These are phyloP conservation scores for Exserohilum rostratum DNA, from an alignment of 2,329 filamentous ascomycete species.

Conservation along the genomic window DNA sequence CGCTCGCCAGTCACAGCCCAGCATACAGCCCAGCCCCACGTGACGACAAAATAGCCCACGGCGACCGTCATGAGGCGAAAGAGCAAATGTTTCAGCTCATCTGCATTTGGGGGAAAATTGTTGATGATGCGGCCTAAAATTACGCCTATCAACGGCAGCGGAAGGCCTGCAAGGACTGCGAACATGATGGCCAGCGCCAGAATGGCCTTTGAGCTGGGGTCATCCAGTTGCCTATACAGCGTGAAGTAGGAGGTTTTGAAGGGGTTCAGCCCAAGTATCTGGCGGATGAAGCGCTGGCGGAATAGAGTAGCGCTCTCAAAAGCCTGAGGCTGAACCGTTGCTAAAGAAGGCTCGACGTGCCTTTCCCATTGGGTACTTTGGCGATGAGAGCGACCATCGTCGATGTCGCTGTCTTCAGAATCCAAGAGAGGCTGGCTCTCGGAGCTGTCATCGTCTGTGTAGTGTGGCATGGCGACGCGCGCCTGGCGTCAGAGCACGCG, in stretches of 20 bases:
- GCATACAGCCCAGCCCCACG: slow-evolving; percentile 57
- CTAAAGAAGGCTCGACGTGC: slow-evolving; percentile 45
- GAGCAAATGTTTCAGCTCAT: slow-evolving; percentile 51
- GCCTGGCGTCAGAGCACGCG: slow-evolving; percentile 7
- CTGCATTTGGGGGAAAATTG: slow-evolving; percentile 55
- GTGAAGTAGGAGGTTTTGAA: slow-evolving; percentile 58
- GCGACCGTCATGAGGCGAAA: slow-evolving; percentile 54
- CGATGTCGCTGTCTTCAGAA: slow-evolving; percentile 25
- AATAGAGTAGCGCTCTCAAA: slow-evolving; percentile 38
- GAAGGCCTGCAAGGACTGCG: slow-evolving; percentile 62
- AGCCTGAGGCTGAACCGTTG: slow-evolving; percentile 43
- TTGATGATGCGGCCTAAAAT: slow-evolving; percentile 59
- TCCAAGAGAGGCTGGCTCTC: slow-evolving; percentile 29
- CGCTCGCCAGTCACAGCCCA: slow-evolving; percentile 59
- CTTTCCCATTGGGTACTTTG: slow-evolving; percentile 40
- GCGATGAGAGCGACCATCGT: slow-evolving; percentile 21
- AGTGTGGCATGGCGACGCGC: slow-evolving; percentile 10
- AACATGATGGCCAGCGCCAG: slow-evolving; percentile 44
- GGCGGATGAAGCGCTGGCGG: slow-evolving; percentile 43
- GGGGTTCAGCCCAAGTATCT: slow-evolving; percentile 52
- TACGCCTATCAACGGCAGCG: slow-evolving; percentile 68
- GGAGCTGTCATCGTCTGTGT: slow-evolving; percentile 21
- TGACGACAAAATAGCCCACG: slow-evolving; percentile 57
- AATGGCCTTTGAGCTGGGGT: slow-evolving; percentile 46
- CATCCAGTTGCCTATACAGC: slow-evolving; percentile 55